Percentiles rank a stretch among this genome's conserved stretches.
Evolutionary conservation across 2,329 filamentous ascomycete species (phyloP).

Genomic region (Phyllosticta citribraziliensis): DNA sequence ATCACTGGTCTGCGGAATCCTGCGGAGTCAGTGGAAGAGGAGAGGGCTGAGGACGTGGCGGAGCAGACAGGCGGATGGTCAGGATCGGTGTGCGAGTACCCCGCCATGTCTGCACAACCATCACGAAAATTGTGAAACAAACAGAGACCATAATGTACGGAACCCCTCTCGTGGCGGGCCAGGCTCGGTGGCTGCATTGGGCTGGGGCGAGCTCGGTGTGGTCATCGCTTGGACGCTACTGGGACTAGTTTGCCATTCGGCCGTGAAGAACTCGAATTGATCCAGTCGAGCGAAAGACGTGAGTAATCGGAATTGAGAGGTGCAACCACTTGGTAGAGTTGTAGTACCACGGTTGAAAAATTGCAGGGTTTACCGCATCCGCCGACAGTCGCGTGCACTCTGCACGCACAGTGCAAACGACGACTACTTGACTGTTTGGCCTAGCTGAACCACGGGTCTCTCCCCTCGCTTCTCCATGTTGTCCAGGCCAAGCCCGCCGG

Average conservation of each 20-base stretch:
- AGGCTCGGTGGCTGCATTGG: background rate
- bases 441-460: background rate
- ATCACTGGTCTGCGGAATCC: background rate
- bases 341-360: background rate
- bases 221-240: background rate
- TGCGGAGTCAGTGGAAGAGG: background rate
- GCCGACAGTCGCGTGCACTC: background rate
- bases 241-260: background rate
- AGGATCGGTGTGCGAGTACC: background rate
- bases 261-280: background rate
- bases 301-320: background rate
- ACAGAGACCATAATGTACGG: background rate
- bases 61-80: background rate
- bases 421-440: background rate
- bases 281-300: background rate
- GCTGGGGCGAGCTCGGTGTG: too few relatives aligned
- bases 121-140: background rate
- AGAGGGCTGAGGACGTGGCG: background rate
- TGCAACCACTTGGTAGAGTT: background rate
- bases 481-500: background rate
- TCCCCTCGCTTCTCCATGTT: background rate
- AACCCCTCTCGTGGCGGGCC: background rate
- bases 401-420: background rate
- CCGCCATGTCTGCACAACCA: background rate
- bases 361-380: background rate